Percentiles rank a stretch among this genome's conserved stretches.
Conservation (phyloP, 441 rosid genomes). For the Pelargonium australe region DNA sequence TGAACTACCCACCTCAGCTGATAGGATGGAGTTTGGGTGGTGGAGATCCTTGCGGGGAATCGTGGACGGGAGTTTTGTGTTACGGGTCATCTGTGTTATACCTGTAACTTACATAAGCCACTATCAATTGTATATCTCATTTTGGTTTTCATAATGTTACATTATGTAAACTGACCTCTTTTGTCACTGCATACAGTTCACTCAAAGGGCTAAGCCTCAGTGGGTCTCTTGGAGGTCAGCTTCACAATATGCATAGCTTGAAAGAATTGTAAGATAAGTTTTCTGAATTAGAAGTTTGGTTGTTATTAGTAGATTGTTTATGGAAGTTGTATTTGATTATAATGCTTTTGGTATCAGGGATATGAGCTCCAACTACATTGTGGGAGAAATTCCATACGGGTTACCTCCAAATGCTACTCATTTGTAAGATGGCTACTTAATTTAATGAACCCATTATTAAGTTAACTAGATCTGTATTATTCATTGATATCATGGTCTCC, state of each 20-base stretch:
- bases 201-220: slow-evolving; percentile 55
- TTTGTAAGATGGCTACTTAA: slow-evolving; percentile 41
- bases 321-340: slow-evolving; percentile 13
- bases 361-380: slow-evolving; percentile 60
- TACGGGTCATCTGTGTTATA: slow-evolving; percentile 55
- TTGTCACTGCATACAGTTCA: slow-evolving; percentile 36
- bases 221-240: slow-evolving; percentile 66
- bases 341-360: slow-evolving; percentile 42
- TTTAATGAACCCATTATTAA: neutral
- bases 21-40: slow-evolving; percentile 63
- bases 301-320: neutral
- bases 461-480: slow-evolving; percentile 5
- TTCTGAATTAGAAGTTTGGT: slow-evolving; percentile 14
- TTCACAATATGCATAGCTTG: slow-evolving; percentile 57
- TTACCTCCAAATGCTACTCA: slow-evolving; percentile 79
- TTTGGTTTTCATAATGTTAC: neutral
- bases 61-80: slow-evolving; percentile 83
- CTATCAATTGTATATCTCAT: neutral
- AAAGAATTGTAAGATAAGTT: slow-evolving; percentile 54
- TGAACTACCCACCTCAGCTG: slow-evolving; percentile 54
- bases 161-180: neutral
- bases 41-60: slow-evolving; percentile 82
- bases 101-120: slow-evolving; percentile 39
- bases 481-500: neutral
- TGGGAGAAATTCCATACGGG: slow-evolving; percentile 66